Evolutionary conservation across 2,329 filamentous ascomycete genomes (phyloP).

Genomic region (Diaporthe aspalathi): DNA sequence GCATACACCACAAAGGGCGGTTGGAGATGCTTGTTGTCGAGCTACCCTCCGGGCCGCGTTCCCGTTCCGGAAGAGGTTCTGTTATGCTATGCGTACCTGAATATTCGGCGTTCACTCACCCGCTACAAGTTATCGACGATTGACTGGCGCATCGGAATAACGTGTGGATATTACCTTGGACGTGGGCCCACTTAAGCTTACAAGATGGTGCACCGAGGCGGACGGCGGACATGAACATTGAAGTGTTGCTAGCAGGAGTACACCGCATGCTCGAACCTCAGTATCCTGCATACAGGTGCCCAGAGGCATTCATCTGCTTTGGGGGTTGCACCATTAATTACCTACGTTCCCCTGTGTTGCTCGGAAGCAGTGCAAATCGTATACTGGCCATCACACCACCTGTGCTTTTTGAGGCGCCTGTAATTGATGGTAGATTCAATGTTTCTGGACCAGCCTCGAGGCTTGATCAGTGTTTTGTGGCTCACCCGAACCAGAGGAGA

Average conservation of each 20-base stretch:
- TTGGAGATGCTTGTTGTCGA: neutral
- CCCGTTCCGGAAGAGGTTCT: slow-evolving; percentile 17
- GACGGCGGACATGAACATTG: no score
- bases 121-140: neutral
- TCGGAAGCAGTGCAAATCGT: neutral
- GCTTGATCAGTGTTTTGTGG: neutral
- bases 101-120: neutral
- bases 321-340: no score
- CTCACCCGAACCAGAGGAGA: neutral
- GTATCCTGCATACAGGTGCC: neutral
- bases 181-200: no score
- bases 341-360: neutral
- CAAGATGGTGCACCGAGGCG: neutral
- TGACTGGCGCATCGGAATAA: no score
- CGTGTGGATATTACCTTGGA: no score
- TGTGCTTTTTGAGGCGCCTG: neutral
- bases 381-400: neutral
- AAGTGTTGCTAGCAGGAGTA: neutral
- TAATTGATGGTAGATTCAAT: neutral
- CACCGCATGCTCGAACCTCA: neutral
- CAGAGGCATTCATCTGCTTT: neutral
- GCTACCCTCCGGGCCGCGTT: neutral
- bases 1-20: slow-evolving; percentile 9
- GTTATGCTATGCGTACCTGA: neutral
- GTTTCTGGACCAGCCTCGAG: no score